These are phyloP conservation scores for Stylonectria norvegica DNA, from an alignment of 2,329 filamentous ascomycete species.

Conservation along the genomic window DNA sequence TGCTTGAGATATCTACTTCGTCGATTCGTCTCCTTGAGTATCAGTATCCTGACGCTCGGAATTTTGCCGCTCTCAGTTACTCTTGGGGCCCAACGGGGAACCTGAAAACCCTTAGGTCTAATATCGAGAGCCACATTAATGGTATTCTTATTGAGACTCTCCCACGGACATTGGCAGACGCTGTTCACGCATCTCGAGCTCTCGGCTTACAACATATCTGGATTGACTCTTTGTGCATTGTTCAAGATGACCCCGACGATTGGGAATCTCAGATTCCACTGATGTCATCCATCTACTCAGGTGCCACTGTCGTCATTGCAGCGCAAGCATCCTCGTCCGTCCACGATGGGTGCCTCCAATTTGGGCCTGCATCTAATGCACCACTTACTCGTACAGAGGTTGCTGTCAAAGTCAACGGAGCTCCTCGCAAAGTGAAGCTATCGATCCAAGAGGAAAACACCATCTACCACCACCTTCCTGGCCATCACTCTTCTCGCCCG, in stretches of 20 bases:
- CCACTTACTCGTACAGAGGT: conserved; percentile 1
- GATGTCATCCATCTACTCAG: conserved; percentile 9
- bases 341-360: conserved; percentile 2
- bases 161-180: conserved; percentile 3
- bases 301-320: conserved; percentile 1
- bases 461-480: neutral
- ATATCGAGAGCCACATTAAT: conserved; percentile 1
- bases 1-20: neutral
- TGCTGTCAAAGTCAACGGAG: neutral
- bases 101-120: conserved; percentile 4
- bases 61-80: conserved; percentile 10
- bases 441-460: conserved; percentile 2
- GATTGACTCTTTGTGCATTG: conserved; percentile 8
- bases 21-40: neutral
- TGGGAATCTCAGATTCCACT: conserved; percentile 3
- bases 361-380: neutral
- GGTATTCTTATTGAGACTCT: neutral
- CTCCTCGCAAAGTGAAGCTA: neutral
- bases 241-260: conserved; percentile 6
- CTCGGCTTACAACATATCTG: conserved; percentile 4
- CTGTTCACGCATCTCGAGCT: neutral
- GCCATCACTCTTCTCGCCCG: conserved; percentile 1
- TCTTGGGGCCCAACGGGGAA: conserved; percentile 7
- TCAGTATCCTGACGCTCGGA: neutral
- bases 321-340: conserved; percentile 1